Base-by-base conservation (phyloP, 441 rosid genomes). In the Erodium moschatum region DNA sequence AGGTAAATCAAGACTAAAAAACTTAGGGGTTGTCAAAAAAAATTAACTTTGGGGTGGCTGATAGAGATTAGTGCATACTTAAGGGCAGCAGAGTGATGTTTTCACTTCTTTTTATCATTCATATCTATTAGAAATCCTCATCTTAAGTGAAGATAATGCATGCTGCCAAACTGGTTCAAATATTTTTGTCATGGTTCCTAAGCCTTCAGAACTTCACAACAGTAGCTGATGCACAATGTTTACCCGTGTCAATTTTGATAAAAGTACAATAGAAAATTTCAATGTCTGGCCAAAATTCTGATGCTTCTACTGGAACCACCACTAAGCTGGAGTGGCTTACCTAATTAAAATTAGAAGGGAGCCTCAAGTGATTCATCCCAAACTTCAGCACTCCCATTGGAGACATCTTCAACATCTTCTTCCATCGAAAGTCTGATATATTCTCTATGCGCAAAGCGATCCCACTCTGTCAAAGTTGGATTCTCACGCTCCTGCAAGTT, bases 281-380 rank as follows among this genome's bases (percentile, higher is more conserved):
- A 46, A 46, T 10, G 10, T 46, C 52, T 46, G n/a, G 5, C 52
- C 52, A 46, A 46, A 46, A 46, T 46, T 46, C 52, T 13, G 56
- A 48, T 48, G 56, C 56, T 48, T 13, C 56, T 48, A n/a, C n/a
- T 48, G 56, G 56, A 48, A 48, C 56, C 7, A 46, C 56, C 56
- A 5, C 56, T 48, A 48, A 48, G 56, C 18, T 48, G 56, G 56
- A 48, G 56, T 48, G 18, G 18, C 70, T 56, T 73, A 78, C 84
- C 79, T 75, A 12, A 61, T 42, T 62, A 71, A 61, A 64, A 52
- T 74, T 76, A 84, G 72, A 84, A 86, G 0, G 87, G 85, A 66
- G 87, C 83, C 75, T 80, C 89, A 52, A 83, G 85, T 20, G 89
- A 80, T 74, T 83, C 87, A 77, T 86, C 87, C 90, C 90, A 86